phyloP scores from a whole-genome alignment of 1,284 basidiomycete species.

The Malassezia globosa region DNA sequence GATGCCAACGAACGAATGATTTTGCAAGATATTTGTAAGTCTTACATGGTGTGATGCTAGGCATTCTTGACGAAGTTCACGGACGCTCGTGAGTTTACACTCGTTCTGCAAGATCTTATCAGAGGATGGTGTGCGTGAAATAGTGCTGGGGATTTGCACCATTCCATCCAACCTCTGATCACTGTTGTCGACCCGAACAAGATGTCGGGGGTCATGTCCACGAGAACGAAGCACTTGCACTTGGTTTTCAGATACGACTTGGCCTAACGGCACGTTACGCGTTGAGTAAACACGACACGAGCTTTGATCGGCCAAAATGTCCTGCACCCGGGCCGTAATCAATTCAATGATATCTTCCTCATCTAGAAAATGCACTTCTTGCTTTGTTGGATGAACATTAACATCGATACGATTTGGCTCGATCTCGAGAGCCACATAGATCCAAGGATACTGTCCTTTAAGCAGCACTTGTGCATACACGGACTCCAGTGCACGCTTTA shows the following conservation, averaged over 20 bases:
- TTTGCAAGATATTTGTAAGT: slow-evolving; percentile 67
- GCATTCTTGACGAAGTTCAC: slow-evolving; percentile 57
- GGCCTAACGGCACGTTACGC: slow-evolving; percentile 18
- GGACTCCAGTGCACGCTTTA: slow-evolving; percentile 76
- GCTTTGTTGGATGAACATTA: slow-evolving; percentile 96
- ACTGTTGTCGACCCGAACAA: slow-evolving; percentile 76
- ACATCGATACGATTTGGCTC: slow-evolving; percentile 83
- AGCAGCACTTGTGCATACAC: slow-evolving; percentile 78
- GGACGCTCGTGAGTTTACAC: slow-evolving; percentile 70
- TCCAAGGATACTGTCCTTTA: slow-evolving; percentile 78
- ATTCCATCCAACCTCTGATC: slow-evolving; percentile 82
- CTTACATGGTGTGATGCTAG: slow-evolving; percentile 55
- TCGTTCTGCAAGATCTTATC: slow-evolving; percentile 61
- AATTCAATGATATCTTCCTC: slow-evolving; percentile 76
- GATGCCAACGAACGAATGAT: slow-evolving; percentile 85
- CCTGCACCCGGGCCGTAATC: slow-evolving; percentile 52
- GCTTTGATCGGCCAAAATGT: slow-evolving; percentile 27
- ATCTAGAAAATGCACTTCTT: slow-evolving; percentile 86
- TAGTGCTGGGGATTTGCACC: neutral
- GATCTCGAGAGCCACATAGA: slow-evolving; percentile 78
- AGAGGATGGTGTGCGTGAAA: neutral
- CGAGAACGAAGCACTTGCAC: slow-evolving; percentile 11
- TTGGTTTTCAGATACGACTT: neutral
- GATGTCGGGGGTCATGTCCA: slow-evolving; percentile 60
- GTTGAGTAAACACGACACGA: slow-evolving; percentile 36